Percentiles rank a stretch among this genome's conserved stretches.
These are phyloP conservation scores for Ilex paraguariensis DNA, from an alignment of 305 asterid genomes.

Conservation along the genomic window DNA sequence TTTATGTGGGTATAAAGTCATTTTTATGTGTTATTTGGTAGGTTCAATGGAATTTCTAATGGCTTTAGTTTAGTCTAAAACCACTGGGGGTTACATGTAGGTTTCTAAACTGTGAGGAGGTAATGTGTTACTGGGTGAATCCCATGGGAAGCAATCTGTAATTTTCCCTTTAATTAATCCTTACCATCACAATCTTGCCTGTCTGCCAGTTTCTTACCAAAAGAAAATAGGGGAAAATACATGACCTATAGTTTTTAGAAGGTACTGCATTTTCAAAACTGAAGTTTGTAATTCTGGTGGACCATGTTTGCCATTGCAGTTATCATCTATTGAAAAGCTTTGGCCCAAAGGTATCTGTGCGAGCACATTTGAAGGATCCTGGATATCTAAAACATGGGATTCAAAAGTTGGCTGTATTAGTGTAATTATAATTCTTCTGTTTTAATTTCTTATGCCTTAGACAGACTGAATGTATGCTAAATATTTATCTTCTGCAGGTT, in stretches of 20 bases:
- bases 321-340: slow-evolving; percentile 74
- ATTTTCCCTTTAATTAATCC: no score
- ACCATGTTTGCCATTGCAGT: slow-evolving; percentile 37
- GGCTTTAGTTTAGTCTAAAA: no score
- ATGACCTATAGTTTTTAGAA: not conserved
- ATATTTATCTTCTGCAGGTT: slow-evolving; percentile 40
- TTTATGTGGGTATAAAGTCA: no score
- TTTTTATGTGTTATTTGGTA: no score
- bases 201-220: no score
- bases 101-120: no score
- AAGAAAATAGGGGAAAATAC: no score
- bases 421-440: slow-evolving; percentile 37
- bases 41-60: no score
- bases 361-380: slow-evolving; percentile 59
- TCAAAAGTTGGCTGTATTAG: slow-evolving; percentile 76
- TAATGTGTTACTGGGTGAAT: no score
- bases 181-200: no score
- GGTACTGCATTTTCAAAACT: not conserved
- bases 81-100: no score
- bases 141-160: no score
- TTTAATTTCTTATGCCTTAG: slow-evolving; percentile 7
- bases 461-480: slow-evolving; percentile 11
- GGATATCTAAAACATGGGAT: slow-evolving; percentile 82
- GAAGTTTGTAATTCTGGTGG: not conserved
- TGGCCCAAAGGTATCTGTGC: slow-evolving; percentile 93